Evolutionary conservation across 2,329 filamentous ascomycete genomes (phyloP).

Genomic region (Alternaria sp.): DNA sequence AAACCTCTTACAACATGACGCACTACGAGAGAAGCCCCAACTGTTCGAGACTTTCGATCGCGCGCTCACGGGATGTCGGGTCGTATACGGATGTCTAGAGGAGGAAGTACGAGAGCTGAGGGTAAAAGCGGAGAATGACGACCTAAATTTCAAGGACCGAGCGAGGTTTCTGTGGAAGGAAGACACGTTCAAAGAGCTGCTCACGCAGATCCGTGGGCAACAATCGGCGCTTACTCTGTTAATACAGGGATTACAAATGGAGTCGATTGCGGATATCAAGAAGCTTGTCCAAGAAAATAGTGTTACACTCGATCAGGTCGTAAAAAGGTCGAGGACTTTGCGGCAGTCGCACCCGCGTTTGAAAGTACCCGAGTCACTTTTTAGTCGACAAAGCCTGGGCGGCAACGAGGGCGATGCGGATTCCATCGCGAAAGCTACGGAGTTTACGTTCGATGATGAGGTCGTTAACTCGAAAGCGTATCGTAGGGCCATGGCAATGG

Average conservation of each 20-base stretch:
- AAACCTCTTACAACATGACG: slow-evolving; percentile 38
- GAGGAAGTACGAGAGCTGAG: slow-evolving; percentile 43
- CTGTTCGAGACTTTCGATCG: slow-evolving; percentile 45
- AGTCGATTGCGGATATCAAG: slow-evolving; percentile 46
- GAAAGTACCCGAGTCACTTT: slow-evolving; percentile 42
- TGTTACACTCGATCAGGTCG: slow-evolving; percentile 37
- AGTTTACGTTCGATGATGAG: slow-evolving; percentile 48
- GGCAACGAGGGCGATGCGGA: slow-evolving; percentile 25
- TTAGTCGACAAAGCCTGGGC: slow-evolving; percentile 14
- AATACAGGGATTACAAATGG: slow-evolving; percentile 49
- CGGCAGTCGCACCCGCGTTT: slow-evolving; percentile 40
- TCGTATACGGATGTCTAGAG: slow-evolving; percentile 46
- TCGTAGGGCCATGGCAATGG: slow-evolving; percentile 44
- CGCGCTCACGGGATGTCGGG: slow-evolving; percentile 45
- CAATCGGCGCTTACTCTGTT: slow-evolving; percentile 45
- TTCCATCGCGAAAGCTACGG: slow-evolving; percentile 31
- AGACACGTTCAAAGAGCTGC: slow-evolving; percentile 46
- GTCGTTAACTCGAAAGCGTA: slow-evolving; percentile 46
- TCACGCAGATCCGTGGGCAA: slow-evolving; percentile 48
- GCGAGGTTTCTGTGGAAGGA: slow-evolving; percentile 46
- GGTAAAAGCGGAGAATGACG: slow-evolving; percentile 31
- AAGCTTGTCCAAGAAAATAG: slow-evolving; percentile 43
- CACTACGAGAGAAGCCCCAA: slow-evolving; percentile 41
- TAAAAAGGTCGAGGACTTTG: slow-evolving; percentile 38
- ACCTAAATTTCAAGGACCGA: slow-evolving; percentile 35